Conservation (phyloP, 768 basidiomycete genomes). For the Hericium alpestre region DNA sequence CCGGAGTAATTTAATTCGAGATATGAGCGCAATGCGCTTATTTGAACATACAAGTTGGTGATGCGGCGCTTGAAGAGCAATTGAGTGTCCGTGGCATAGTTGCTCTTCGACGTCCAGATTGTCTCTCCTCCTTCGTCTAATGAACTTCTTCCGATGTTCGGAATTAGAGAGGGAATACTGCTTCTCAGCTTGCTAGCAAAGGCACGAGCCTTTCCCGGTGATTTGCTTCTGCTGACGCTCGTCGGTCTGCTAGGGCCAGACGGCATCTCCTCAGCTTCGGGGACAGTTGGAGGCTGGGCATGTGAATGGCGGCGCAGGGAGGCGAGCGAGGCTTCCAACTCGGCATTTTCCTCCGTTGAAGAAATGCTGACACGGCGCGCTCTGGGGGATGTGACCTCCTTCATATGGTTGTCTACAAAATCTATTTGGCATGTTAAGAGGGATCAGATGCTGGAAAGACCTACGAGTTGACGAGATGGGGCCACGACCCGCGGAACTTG, state of each 20-base stretch:
- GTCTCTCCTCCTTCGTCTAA: constrained; percentile 22
- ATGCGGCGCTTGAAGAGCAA: constrained; percentile 85
- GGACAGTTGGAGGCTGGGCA: constrained; percentile 3
- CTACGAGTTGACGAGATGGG: constrained; percentile 2
- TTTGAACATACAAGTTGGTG: constrained; percentile 67
- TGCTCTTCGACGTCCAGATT: constrained; percentile 72
- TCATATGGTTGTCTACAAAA: constrained; percentile 10
- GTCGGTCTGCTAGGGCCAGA: not conserved
- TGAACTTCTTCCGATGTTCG: constrained; percentile 19
- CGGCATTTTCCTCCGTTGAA: constrained; percentile 13
- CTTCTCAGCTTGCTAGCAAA: constrained; percentile 35
- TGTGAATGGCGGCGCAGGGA: constrained; percentile 5
- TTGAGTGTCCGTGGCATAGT: constrained; percentile 75
- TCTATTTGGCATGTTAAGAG: not conserved
- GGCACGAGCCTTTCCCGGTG: constrained; percentile 7
- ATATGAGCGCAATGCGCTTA: constrained; percentile 72
- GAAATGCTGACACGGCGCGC: constrained; percentile 12
- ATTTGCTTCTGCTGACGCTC: constrained; percentile 6
- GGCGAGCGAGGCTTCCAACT: constrained; percentile 20
- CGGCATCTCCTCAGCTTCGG: constrained; percentile 7
- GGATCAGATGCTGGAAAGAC: not conserved
- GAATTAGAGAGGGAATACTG: constrained; percentile 34
- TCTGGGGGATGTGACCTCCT: constrained; percentile 9
- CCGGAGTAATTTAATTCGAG: constrained; percentile 89
- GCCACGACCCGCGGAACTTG: constrained; percentile 13